Evolutionary conservation across 169 alveolate species (phyloP).

Genomic region (Plasmodium malariae): DNA sequence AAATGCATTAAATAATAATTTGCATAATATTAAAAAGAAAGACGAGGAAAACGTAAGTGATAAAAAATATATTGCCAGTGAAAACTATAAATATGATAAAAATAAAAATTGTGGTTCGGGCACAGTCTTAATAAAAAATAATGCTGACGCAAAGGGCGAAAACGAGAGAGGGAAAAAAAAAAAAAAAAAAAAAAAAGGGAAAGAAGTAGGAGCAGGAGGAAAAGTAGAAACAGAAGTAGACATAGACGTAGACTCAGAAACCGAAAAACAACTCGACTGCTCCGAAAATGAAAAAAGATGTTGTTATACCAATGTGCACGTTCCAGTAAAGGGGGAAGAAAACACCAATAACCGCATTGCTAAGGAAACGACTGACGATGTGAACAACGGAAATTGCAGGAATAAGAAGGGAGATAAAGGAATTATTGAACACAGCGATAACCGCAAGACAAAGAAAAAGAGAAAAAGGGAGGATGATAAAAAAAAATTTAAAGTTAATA

Average conservation of each 20-base stretch:
- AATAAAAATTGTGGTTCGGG: background rate
- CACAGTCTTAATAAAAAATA: background rate
- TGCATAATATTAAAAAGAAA: background rate
- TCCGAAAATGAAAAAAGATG: constrained; percentile 48
- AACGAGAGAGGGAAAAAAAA: constrained; percentile 25
- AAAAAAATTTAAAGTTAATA: no score
- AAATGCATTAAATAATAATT: background rate
- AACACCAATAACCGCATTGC: no score
- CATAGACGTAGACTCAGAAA: background rate
- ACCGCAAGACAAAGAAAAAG: no score
- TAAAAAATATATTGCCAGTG: background rate
- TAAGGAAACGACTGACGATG: no score
- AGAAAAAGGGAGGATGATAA: no score
- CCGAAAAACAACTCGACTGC: background rate
- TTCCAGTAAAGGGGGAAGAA: background rate
- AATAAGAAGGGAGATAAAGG: no score
- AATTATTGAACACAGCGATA: no score
- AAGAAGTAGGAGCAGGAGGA: background rate
- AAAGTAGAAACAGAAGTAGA: background rate
- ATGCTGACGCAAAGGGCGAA: background rate
- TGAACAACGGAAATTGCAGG: background rate
- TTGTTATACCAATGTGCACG: constrained; percentile 30
- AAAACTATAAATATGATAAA: background rate
- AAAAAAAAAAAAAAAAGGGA: background rate
- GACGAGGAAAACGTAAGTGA: background rate